phyloP scores from a whole-genome alignment of 1,284 basidiomycete genomes.

The Sphaerobolus stellatus region DNA sequence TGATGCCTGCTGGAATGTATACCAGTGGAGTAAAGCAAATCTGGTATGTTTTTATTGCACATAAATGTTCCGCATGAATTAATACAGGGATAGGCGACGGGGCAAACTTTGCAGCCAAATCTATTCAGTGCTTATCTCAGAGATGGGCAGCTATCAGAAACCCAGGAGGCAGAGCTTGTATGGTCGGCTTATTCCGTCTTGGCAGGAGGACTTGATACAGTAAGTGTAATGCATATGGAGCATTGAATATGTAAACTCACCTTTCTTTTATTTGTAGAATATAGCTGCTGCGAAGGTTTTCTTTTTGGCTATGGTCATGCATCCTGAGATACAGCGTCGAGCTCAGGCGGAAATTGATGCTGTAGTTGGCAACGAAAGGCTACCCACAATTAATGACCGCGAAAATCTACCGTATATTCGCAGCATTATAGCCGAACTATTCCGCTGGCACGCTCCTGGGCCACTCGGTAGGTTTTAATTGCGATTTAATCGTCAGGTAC shows the following conservation, averaged over 20 bases:
- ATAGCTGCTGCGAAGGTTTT: slow-evolving; percentile 18
- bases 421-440: slow-evolving; percentile 39
- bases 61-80: not conserved
- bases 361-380: slow-evolving; percentile 32
- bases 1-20: not conserved
- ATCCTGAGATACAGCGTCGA: slow-evolving; percentile 34
- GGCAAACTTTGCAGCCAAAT: slow-evolving; percentile 1
- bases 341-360: slow-evolving; percentile 38
- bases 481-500: not conserved
- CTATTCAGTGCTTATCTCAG: not conserved
- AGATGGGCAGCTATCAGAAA: not conserved
- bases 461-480: slow-evolving; percentile 8
- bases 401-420: slow-evolving; percentile 35
- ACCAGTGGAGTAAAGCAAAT: slow-evolving; percentile 8
- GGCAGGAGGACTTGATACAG: slow-evolving; percentile 14
- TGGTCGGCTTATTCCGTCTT: slow-evolving; percentile 10
- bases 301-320: slow-evolving; percentile 29
- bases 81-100: not conserved
- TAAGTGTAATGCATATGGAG: not conserved
- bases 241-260: not conserved
- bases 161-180: slow-evolving; percentile 7
- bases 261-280: not conserved
- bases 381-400: slow-evolving; percentile 35
- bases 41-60: slow-evolving; percentile 5
- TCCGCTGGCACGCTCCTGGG: slow-evolving; percentile 35